A percentile compares a stretch with the other conserved stretches of the same genome.
Conservation (phyloP, 225 moss, liverwort and hornwort genomes). For the Marchantia polymorpha region DNA sequence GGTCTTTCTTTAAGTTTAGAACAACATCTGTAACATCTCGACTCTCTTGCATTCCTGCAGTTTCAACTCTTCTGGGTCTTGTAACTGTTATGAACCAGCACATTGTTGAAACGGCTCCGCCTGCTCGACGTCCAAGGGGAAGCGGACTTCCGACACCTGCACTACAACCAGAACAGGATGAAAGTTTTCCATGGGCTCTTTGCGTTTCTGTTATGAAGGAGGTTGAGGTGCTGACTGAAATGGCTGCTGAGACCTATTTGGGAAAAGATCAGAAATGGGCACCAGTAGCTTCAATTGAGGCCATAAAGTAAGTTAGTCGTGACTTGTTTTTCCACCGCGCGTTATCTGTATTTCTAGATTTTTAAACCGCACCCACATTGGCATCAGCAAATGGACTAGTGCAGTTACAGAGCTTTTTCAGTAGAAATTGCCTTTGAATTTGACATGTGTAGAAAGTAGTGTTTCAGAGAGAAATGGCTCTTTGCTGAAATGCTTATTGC, state of each 20-base stretch:
- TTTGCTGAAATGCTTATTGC: constrained; percentile 23
- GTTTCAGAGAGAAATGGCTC: background rate
- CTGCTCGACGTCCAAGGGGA: constrained; percentile 26
- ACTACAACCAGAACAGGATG: constrained; percentile 32
- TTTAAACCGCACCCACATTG: background rate
- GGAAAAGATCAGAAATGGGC: constrained; percentile 91
- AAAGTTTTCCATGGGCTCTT: constrained; percentile 76
- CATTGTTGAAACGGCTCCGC: constrained; percentile 72
- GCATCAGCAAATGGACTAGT: background rate
- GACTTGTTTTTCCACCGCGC: background rate
- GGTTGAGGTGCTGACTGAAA: constrained; percentile 86
- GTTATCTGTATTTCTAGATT: background rate
- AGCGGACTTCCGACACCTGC: constrained; percentile 3
- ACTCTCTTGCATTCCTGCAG: constrained; percentile 44
- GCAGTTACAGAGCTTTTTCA: background rate
- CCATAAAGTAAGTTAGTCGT: constrained; percentile 66
- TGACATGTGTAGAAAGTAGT: background rate
- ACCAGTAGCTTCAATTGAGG: constrained; percentile 84
- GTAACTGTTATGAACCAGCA: constrained; percentile 92
- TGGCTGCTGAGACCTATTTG: constrained; percentile 79
- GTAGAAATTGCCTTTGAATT: background rate
- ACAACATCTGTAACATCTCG: constrained; percentile 5
- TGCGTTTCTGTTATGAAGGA: constrained; percentile 87
- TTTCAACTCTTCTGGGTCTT: constrained; percentile 77
- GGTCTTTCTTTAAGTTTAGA: background rate